Conservation (phyloP, 2,329 filamentous ascomycete genomes). For the Xylariales sp. region DNA sequence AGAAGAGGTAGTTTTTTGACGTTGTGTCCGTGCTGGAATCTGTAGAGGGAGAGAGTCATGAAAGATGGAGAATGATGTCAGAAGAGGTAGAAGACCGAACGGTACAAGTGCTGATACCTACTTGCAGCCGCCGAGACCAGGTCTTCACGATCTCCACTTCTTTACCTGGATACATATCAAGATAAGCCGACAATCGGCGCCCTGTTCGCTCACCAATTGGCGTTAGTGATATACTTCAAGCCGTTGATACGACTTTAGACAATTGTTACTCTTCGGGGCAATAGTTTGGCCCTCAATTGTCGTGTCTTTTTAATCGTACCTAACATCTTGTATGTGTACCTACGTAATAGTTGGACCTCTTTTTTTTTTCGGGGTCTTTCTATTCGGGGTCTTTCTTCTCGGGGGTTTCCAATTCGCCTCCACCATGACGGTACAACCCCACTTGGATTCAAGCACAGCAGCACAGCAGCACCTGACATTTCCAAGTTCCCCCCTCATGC, state of each 20-base stretch:
- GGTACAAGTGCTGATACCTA: conserved; percentile 6
- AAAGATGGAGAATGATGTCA: conserved; percentile 42
- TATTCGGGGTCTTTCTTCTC: not conserved
- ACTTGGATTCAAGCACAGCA: not conserved
- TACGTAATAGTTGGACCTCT: not conserved
- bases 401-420: conserved; percentile 3
- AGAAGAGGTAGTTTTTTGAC: conserved; percentile 3
- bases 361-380: not conserved
- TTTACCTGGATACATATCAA: conserved; percentile 1
- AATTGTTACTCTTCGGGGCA: not conserved
- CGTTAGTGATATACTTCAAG: not conserved
- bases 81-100: conserved; percentile 3
- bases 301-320: not conserved
- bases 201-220: conserved; percentile 4
- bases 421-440: conserved; percentile 22
- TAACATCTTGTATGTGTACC: too few relatives aligned
- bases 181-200: not conserved
- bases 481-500: not conserved
- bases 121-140: not conserved
- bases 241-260: not conserved
- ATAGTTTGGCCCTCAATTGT: not conserved
- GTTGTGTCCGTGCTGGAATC: not conserved
- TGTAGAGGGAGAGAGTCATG: conserved; percentile 27
- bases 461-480: not conserved
- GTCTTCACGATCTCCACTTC: conserved; percentile 35